A percentile compares a stretch with the other conserved stretches of the same genome.
phyloP scores from a whole-genome alignment of 2,329 filamentous ascomycete genomes.

The Scedosporium dehoogii region DNA sequence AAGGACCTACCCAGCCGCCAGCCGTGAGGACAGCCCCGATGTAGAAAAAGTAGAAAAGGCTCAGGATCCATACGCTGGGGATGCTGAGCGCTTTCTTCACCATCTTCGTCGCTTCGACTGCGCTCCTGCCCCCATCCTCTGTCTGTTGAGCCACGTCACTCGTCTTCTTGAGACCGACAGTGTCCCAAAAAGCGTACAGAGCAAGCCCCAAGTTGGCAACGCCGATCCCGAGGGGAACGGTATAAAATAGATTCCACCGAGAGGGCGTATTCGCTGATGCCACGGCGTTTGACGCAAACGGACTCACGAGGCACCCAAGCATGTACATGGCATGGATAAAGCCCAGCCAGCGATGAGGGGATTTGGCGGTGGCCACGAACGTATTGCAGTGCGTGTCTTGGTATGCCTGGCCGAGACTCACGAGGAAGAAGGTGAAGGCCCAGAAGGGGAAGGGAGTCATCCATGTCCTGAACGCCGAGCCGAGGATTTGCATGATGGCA shows the following conservation, averaged over 20 bases:
- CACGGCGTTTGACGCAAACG: constrained; percentile 43
- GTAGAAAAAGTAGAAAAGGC: constrained; percentile 55
- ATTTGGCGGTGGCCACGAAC: constrained; percentile 41
- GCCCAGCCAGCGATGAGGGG: constrained; percentile 49
- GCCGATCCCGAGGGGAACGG: constrained; percentile 42
- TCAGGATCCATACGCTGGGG: constrained; percentile 45
- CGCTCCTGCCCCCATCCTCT: constrained; percentile 20
- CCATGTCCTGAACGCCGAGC: constrained; percentile 46
- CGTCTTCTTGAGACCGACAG: constrained; percentile 19
- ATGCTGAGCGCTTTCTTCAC: constrained; percentile 33
- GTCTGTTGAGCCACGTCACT: constrained; percentile 9
- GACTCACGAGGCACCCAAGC: constrained; percentile 45
- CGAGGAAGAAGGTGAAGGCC: constrained; percentile 46
- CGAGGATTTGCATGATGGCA: constrained; percentile 41
- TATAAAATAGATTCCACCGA: constrained; percentile 47
- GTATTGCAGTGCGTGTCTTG: constrained; percentile 56
- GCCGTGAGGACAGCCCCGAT: constrained; percentile 46
- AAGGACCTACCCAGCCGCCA: constrained; percentile 41
- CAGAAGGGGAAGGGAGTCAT: constrained; percentile 47
- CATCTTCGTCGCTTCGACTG: constrained; percentile 15
- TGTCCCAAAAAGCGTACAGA: constrained; percentile 38
- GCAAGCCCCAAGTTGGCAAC: constrained; percentile 39
- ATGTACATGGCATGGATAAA: constrained; percentile 56
- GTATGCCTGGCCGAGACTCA: constrained; percentile 49
- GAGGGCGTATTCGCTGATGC: constrained; percentile 24